phyloP scores from a whole-genome alignment of 2,329 filamentous ascomycete species.

The Trichoderma arundinaceum region DNA sequence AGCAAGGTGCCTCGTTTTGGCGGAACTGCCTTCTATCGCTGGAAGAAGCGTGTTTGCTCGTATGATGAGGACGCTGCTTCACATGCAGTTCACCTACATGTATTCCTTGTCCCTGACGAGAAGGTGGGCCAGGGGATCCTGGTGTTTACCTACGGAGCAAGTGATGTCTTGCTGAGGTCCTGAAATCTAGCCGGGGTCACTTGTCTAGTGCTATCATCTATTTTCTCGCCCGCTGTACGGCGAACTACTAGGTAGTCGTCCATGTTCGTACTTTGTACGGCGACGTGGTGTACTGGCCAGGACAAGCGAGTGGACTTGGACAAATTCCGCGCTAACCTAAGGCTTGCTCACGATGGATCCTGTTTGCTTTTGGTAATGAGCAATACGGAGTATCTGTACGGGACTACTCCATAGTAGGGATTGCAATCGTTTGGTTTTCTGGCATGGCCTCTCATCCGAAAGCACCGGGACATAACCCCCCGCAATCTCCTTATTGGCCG shows the following conservation, averaged over 20 bases:
- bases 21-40: not conserved
- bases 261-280: slow-evolving; percentile 4
- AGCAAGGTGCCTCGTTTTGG: not conserved
- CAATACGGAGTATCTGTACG: not conserved
- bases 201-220: slow-evolving; percentile 11
- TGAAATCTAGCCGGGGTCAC: slow-evolving; percentile 15
- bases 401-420: not conserved
- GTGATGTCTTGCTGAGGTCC: slow-evolving; percentile 22
- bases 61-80: slow-evolving; percentile 4
- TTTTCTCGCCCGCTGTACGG: not conserved
- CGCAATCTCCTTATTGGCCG: too few relatives aligned
- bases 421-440: not conserved
- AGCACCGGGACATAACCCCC: not conserved
- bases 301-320: slow-evolving; percentile 19
- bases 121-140: slow-evolving; percentile 12
- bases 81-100: slow-evolving; percentile 6
- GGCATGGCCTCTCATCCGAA: not conserved
- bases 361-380: slow-evolving; percentile 13
- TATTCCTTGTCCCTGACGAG: slow-evolving; percentile 15
- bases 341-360: not conserved
- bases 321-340: not conserved
- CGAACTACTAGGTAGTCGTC: not conserved
- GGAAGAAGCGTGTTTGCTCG: not conserved
- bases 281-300: slow-evolving; percentile 11
- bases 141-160: not conserved